These are phyloP conservation scores for Cyclocybe cylindracea DNA, from an alignment of 768 basidiomycete genomes.

Conservation along the genomic window DNA sequence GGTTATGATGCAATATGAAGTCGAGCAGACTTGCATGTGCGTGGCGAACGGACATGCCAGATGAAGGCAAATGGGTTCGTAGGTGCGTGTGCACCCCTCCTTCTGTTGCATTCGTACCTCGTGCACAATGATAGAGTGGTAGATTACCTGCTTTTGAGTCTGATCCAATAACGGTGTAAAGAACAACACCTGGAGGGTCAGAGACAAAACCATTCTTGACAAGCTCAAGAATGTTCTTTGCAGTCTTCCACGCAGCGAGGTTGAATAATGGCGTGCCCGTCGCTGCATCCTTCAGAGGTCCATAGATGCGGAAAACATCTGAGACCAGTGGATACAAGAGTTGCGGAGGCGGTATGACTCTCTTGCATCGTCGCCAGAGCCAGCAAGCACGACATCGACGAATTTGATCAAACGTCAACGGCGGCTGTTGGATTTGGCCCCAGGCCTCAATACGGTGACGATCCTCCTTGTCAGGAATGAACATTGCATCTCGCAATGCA, in stretches of 20 bases:
- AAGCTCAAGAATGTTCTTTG: constrained; percentile 26
- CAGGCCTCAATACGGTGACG: constrained; percentile 16
- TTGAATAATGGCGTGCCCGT: constrained; percentile 30
- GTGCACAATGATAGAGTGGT: constrained; percentile 23
- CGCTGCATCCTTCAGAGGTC: constrained; percentile 30
- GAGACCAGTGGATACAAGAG: constrained; percentile 23
- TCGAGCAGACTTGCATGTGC: constrained; percentile 20
- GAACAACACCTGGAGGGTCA: constrained; percentile 27
- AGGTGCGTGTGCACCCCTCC: constrained; percentile 35
- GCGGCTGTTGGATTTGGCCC: constrained; percentile 8
- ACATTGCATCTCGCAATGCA: constrained; percentile 8
- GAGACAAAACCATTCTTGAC: constrained; percentile 26
- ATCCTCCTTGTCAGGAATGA: constrained; percentile 14
- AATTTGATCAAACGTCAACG: constrained; percentile 14
- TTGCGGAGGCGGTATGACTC: constrained; percentile 31
- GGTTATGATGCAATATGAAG: constrained; percentile 17
- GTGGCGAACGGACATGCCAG: constrained; percentile 22
- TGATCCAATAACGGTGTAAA: constrained; percentile 21
- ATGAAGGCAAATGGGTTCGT: constrained; percentile 18
- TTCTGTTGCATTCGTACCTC: constrained; percentile 33
- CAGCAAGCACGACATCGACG: constrained; percentile 12
- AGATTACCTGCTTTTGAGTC: constrained; percentile 22
- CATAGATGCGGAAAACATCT: constrained; percentile 28
- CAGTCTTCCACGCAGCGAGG: constrained; percentile 24
- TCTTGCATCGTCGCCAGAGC: constrained; percentile 24